Conservation (phyloP, 2,329 filamentous ascomycete species). For the Penicillium rolfsii region DNA sequence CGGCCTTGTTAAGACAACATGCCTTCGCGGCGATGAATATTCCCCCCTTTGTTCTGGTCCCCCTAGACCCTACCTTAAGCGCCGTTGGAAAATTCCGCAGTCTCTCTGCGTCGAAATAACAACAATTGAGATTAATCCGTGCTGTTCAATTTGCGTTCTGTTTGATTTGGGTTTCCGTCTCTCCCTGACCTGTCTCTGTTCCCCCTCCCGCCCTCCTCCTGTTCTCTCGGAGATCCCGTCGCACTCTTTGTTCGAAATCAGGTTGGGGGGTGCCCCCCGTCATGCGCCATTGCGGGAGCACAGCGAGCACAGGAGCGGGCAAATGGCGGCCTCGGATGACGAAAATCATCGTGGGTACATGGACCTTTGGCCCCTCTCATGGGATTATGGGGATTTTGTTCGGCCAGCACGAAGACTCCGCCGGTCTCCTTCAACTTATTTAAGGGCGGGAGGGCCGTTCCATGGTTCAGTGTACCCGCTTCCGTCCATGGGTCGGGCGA, state of each 20-base stretch:
- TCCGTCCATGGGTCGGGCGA: slow-evolving; percentile 42
- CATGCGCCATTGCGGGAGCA: slow-evolving; percentile 8
- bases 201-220: not conserved
- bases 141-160: slow-evolving; percentile 5
- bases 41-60: slow-evolving; percentile 13
- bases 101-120: slow-evolving; percentile 8
- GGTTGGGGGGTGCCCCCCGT: not conserved
- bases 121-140: slow-evolving; percentile 6
- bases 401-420: not conserved
- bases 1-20: slow-evolving; percentile 27
- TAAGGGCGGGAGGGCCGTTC: slow-evolving; percentile 34
- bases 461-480: slow-evolving; percentile 40
- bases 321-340: slow-evolving; percentile 2
- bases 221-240: not conserved
- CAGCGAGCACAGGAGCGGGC: slow-evolving; percentile 11
- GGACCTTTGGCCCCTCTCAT: not conserved
- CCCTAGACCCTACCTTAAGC: slow-evolving; percentile 22
- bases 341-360: slow-evolving; percentile 13
- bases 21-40: slow-evolving; percentile 17
- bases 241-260: not conserved
- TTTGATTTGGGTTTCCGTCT: slow-evolving; percentile 2
- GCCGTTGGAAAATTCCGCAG: slow-evolving; percentile 24
- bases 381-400: not conserved
- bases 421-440: slow-evolving; percentile 24
- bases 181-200: not conserved